These are phyloP conservation scores for Lotmaria passim DNA, from an alignment of 208 protist genomes.

Conservation along the genomic window DNA sequence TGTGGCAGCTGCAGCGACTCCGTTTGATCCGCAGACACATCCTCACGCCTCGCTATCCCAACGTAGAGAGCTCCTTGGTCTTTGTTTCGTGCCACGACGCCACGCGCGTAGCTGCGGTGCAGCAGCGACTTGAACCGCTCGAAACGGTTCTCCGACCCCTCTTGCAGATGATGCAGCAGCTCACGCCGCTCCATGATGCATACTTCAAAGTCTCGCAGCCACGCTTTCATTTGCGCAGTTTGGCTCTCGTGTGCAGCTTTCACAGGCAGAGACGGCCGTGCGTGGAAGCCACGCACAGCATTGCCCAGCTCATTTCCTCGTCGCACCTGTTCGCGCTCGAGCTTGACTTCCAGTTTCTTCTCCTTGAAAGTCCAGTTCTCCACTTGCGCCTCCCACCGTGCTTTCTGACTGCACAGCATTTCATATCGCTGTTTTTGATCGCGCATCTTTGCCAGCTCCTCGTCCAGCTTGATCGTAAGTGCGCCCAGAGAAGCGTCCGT, in stretches of 20 bases:
- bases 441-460: constrained; percentile 22
- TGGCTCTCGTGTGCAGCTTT: background rate
- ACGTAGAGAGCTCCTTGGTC: no score
- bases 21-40: background rate
- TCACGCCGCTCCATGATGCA: constrained; percentile 19
- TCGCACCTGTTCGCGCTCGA: constrained; percentile 1
- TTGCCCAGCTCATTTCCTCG: background rate
- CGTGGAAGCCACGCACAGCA: background rate
- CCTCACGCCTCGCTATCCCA: background rate
- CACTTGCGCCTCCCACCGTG: constrained; percentile 1
- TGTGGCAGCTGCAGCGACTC: no score
- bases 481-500: background rate
- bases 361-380: background rate
- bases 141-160: background rate
- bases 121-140: constrained; percentile 1
- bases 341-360: background rate
- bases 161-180: constrained; percentile 13
- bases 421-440: constrained; percentile 9
- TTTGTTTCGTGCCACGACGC: no score
- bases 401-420: constrained; percentile 8
- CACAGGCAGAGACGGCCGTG: no score
- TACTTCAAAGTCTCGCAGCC: constrained; percentile 13
- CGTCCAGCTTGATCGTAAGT: constrained; percentile 11
- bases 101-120: background rate
- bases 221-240: background rate